Conservation (phyloP, 2,329 filamentous ascomycete genomes). For the Cercospora berteroae region DNA sequence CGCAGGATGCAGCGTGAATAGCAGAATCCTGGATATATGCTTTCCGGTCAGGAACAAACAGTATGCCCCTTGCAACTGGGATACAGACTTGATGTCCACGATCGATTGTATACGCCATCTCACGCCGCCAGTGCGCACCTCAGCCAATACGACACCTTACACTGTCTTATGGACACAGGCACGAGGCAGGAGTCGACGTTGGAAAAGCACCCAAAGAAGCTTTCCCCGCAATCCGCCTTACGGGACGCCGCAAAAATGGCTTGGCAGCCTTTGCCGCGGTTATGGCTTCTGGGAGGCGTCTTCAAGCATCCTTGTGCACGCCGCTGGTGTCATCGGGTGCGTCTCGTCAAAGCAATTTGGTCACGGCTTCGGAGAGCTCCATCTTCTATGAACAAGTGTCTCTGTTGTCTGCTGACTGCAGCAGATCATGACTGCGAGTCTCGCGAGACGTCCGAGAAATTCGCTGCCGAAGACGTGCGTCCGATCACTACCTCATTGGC, state of each 20-base stretch:
- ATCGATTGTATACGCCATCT: background rate
- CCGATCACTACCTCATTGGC: background rate
- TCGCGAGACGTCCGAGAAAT: background rate
- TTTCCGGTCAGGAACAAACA: background rate
- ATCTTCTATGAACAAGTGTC: too few species aligned
- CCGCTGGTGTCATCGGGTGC: background rate
- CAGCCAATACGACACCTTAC: background rate
- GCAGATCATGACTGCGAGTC: too few species aligned
- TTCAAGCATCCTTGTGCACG: background rate
- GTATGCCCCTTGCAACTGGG: background rate
- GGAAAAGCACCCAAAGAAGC: background rate
- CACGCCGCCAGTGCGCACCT: background rate
- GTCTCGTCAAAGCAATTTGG: too few species aligned
- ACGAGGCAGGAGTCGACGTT: background rate
- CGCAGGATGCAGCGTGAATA: background rate
- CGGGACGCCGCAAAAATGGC: background rate
- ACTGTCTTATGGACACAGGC: background rate
- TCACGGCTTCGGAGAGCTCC: too few species aligned
- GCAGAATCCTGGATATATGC: background rate
- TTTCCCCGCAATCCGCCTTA: background rate
- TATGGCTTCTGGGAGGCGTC: background rate
- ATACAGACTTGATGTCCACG: background rate
- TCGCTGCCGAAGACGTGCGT: background rate
- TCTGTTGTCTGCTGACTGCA: too few species aligned
- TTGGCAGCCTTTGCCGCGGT: background rate